Percentiles rank a stretch among this genome's conserved stretches.
phyloP scores from a whole-genome alignment of 2,329 filamentous ascomycete species.

The Fonsecaea multimorphosa region DNA sequence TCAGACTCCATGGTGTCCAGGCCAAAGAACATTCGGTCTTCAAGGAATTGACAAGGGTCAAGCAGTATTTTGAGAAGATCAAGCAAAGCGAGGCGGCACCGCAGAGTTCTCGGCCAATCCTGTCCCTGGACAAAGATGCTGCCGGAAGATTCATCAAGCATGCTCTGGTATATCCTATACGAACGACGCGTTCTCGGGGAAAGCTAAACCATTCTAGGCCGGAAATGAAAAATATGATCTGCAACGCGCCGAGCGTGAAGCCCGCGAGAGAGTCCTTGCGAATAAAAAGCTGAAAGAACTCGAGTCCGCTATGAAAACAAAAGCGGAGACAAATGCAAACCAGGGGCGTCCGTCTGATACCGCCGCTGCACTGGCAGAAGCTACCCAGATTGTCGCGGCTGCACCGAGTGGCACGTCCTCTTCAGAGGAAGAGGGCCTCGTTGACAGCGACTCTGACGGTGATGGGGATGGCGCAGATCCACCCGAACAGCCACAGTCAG shows the following conservation, averaged over 20 bases:
- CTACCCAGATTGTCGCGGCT: background rate
- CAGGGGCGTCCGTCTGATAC: background rate
- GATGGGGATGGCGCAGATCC: background rate
- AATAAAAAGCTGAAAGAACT: constrained; percentile 48
- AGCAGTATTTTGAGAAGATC: constrained; percentile 92
- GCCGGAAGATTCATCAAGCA: constrained; percentile 82
- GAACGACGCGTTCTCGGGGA: too few species aligned
- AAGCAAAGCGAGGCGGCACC: constrained; percentile 71
- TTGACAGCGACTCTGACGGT: background rate
- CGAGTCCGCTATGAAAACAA: constrained; percentile 2
- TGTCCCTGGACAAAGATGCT: constrained; percentile 74
- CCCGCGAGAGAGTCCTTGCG: constrained; percentile 58
- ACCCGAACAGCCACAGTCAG: background rate
- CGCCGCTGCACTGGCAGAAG: background rate
- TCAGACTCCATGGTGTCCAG: constrained; percentile 79
- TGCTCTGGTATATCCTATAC: constrained; percentile 64
- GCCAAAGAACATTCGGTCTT: constrained; percentile 86
- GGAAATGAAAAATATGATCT: constrained; percentile 60
- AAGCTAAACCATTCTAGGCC: constrained; percentile 42
- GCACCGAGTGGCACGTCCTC: background rate
- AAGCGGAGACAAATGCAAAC: background rate
- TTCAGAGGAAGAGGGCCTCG: background rate
- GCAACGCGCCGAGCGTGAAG: constrained; percentile 56
- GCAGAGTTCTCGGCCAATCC: constrained; percentile 60
- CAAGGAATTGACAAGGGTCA: constrained; percentile 82